Base-by-base conservation (phyloP, 805 yeast genomes). In the Yamadazyma philogaea region DNA sequence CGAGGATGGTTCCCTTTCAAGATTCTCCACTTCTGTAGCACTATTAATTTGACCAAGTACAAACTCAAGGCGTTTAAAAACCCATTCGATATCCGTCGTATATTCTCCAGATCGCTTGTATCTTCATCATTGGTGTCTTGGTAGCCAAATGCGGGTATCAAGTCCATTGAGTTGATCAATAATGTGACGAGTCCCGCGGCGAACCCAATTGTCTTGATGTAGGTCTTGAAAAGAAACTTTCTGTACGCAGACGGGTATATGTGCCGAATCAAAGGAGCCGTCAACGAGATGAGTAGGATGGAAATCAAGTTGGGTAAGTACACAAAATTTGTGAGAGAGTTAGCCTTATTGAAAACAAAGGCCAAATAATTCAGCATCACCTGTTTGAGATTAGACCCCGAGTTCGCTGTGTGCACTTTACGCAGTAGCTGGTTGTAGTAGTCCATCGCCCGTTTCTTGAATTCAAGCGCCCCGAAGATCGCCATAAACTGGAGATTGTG, bases 1-100 rank as follows among this genome's bases (percentile, higher is more conserved):
- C 52, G 48, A 0, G 70, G 70, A 45, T 64, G 70, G 52, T 64
- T 61, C 17, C 64, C 71, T 50, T 68, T 68, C 26, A 56, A 43
- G 26, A 65, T 66, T 31, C 75, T 56, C 75, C 75, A 69, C 47
- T 68, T 68, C 8, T 69, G 64, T 22, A 69, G 46, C n/a, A 68
- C 46, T 1, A 68, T 56, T 39, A 68, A 49, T 39, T 66, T 54
- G 34, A 63, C 47, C 24, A 69, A 51, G 47, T 68, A 68, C 37
- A 62, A 42, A 48, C 59, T 63, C 43, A 67, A 40, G 4, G 49
- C 59, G 30, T 66, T 54, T 43, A 64, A 45, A 40, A 63, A 60
- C 1, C 43, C 18, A 38, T 57, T 56, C 15, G 57, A 51, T 20
- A 68, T 52, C 15, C 42, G 21, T n/a, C 66, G 46, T 3, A 58